Base-by-base conservation (phyloP, 2,329 filamentous ascomycete genomes). In the Colletotrichum sp. region DNA sequence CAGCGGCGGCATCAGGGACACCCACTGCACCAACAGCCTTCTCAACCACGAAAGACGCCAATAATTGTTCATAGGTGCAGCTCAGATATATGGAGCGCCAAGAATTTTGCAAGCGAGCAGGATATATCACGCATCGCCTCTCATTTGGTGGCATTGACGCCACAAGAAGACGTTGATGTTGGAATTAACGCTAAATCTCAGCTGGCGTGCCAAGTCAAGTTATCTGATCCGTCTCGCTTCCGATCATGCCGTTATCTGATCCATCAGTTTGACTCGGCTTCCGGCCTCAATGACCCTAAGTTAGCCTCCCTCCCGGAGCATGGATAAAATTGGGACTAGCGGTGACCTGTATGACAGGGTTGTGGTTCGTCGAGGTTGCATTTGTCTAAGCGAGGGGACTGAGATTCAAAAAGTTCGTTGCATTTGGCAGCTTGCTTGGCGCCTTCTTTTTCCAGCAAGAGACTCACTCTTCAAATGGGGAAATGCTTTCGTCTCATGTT, bases 211-310 rank as follows among this genome's bases (percentile, higher is more conserved):
- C 65, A 74, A 76, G 66, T 32, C 48, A 13, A 27, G 30, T 76
- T 76, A 76, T 74, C 71, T 70, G 66, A 75, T 68, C 64, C 43
- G 64, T 34, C 60, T 34, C 48, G 30, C 43, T 28, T 27, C 58
- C 70, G 36, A 30, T 25, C 28, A n/a, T 6, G 64, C 58, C 66
- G 22, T 66, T 76, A 75, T 76, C 74, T 74, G 71, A 76, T 76
- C 60, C n/a, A 32, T 66, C 36, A 22, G 22, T 6, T 25, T 48
- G 67, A 75, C 36, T n/a, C 55, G 55, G 62, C 36, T 22, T 30
- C 56, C 62, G 55, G 64, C 32, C 28, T 52, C 58, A 58, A 52
- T 25, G 22, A 13, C 22, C 36, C 27, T 25, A 62, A 27, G n/a
- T 22, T 25, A 34, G 28, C 28, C 22, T 34, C 64, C 64, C 22